Base-by-base conservation (phyloP, 192 early-diverging fungal genomes). In the Rhizophagus clarus region DNA sequence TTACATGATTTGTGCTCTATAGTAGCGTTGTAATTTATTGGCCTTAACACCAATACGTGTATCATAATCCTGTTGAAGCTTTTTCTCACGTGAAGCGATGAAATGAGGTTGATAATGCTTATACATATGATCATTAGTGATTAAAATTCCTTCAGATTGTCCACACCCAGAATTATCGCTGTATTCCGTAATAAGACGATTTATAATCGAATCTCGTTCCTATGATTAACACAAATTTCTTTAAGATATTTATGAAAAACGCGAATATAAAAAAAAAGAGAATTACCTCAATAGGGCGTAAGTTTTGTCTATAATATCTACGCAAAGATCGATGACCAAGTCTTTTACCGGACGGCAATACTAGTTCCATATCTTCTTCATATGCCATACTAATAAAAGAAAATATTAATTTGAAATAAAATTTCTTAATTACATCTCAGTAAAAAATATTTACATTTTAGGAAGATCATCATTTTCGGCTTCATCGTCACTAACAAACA, bases 21-120 rank as follows among this genome's bases (percentile, higher is more conserved):
- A 97, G 83, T 96, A 89, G 80, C 89, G 93, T 87, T 97, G 95
- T 79, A 97, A 85, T 74, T 91, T 93, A 87, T 98, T 98, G 79
- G 89, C 87, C 73, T 93, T 92, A 74, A 92, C 88, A 29, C 92
- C 94, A 42, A 92, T 84, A 47, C 87, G 84, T 28, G 88, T 89
- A 81, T 89, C 80, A 88, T 89, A 94, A 77, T 94, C 87, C 62
- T 93, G 61, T 66, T 64, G 75, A 40, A 8, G 1, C 15, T 42
- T 14, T 66, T 77, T 77, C 37, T 67, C 75, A 28, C 42, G 28
- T 15, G 28, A 61, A 11, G 49, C 17, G 11, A 26, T 11, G 11
- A 14, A n/a, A 26, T 88, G 86, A 66, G 84, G 76, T 1, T 80
- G 82, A 74, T 86, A 85, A 72, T 83, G 80, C 29, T 82, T 80